phyloP scores from a whole-genome alignment of 371 early-diverging fungal genomes.

The Nosema granulosis region DNA sequence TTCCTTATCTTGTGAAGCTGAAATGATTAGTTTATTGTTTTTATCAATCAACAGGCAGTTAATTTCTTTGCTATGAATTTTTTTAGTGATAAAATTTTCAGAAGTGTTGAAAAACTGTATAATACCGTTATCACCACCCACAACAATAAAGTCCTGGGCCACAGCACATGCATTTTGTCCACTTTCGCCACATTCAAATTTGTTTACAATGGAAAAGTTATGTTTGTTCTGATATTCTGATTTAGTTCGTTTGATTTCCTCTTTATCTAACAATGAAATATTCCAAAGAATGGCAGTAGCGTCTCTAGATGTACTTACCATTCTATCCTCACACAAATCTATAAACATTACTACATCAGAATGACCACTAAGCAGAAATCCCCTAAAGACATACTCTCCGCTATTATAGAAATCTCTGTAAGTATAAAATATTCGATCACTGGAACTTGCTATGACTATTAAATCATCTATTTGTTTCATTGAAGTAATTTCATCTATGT shows the following conservation, averaged over 20 bases:
- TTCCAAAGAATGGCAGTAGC: conserved; percentile 26
- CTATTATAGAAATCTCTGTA: background rate
- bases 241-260: background rate
- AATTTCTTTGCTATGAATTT: conserved; percentile 42
- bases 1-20: conserved; percentile 35
- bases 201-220: conserved; percentile 1
- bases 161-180: conserved; percentile 21
- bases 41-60: conserved; percentile 25
- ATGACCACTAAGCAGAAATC: conserved; percentile 13
- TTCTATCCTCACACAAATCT: background rate
- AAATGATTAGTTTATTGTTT: conserved; percentile 27
- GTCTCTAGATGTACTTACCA: conserved; percentile 32
- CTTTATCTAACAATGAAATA: background rate
- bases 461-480: conserved; percentile 15
- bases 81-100: conserved; percentile 32
- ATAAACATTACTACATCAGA: conserved; percentile 28
- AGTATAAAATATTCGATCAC: conserved; percentile 33
- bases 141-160: conserved; percentile 18
- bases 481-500: conserved; percentile 37
- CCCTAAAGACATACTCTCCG: conserved; percentile 20
- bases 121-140: conserved; percentile 36
- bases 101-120: conserved; percentile 23
- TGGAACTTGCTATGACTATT: conserved; percentile 30
- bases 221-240: background rate
- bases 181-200: background rate